Conservation (phyloP, 2,329 filamentous ascomycete species). For the Lecanicillium sp. region DNA sequence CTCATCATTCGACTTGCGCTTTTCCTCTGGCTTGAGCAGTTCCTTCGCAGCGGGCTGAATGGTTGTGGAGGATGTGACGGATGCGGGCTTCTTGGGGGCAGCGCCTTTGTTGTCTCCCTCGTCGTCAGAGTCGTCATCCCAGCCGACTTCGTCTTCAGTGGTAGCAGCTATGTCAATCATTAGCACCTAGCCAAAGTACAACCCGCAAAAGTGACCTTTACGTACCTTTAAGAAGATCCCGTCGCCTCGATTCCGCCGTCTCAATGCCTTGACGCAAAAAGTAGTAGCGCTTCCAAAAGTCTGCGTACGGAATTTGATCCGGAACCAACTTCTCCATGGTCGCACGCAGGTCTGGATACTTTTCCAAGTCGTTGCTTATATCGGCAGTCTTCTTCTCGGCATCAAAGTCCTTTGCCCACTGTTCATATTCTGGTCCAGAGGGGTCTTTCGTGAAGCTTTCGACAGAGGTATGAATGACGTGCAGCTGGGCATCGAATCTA, state of each 20-base stretch:
- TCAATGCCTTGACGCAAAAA: conserved; percentile 90
- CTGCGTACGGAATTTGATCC: conserved; percentile 76
- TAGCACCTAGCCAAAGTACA: conserved; percentile 8
- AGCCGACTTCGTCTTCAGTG: conserved; percentile 62
- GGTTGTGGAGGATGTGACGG: conserved; percentile 51
- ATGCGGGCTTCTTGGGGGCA: conserved; percentile 35
- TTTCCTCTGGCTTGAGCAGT: conserved; percentile 53
- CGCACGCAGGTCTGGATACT: conserved; percentile 73
- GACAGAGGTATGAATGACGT: conserved; percentile 82
- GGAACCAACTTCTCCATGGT: conserved; percentile 98
- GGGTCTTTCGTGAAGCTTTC: conserved; percentile 83
- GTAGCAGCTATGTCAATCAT: conserved; percentile 46
- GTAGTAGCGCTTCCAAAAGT: conserved; percentile 95
- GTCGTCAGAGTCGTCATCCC: conserved; percentile 64
- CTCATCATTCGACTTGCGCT: conserved; percentile 75
- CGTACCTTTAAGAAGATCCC: conserved; percentile 85
- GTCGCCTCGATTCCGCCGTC: conserved; percentile 80
- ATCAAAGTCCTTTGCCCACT: conserved; percentile 69
- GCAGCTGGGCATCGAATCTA: conserved; percentile 88
- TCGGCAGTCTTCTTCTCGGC: conserved; percentile 77
- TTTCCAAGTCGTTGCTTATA: conserved; percentile 74
- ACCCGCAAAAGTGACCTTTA: conserved; percentile 7
- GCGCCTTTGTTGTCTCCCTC: conserved; percentile 26
- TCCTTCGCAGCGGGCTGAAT: conserved; percentile 44
- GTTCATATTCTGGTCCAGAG: conserved; percentile 62